Percentiles rank a stretch among this genome's conserved stretches.
These are phyloP conservation scores for Alternaria ethzedia DNA, from an alignment of 2,329 filamentous ascomycete species.

Conservation along the genomic window DNA sequence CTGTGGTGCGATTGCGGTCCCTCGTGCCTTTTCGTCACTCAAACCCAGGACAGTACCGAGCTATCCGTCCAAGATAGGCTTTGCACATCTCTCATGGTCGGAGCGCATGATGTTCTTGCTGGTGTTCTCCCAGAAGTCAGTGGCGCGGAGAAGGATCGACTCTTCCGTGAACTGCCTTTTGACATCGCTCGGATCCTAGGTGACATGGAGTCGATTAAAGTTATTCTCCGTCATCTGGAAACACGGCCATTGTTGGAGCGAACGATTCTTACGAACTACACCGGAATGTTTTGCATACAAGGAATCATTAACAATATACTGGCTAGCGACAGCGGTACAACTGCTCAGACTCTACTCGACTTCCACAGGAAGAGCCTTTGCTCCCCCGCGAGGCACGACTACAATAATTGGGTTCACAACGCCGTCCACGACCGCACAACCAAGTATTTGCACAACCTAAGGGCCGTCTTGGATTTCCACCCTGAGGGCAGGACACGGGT, in stretches of 20 bases:
- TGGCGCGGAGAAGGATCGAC: accelerated
- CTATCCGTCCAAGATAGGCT: not conserved
- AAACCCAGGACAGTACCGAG: not conserved
- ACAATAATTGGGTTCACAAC: not conserved
- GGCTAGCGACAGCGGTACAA: not conserved
- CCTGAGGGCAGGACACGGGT: not conserved
- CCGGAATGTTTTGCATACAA: not conserved
- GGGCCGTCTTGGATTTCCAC: not conserved
- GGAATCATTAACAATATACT: accelerated
- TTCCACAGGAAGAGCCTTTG: not conserved
- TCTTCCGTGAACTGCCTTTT: not conserved
- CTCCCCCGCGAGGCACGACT: not conserved
- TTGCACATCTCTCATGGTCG: not conserved
- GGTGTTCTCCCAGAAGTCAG: not conserved
- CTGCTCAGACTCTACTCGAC: not conserved
- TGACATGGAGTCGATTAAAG: not conserved
- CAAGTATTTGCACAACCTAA: not conserved
- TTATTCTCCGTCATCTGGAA: not conserved
- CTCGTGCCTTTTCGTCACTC: not conserved
- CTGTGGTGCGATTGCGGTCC: not conserved
- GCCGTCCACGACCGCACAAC: not conserved
- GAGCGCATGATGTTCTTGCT: not conserved
- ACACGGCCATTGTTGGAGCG: accelerated
- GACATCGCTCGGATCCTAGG: not conserved
- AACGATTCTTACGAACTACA: not conserved